A percentile compares a stretch with the other conserved stretches of the same genome.
Evolutionary conservation across 176 grass and related monocot genomes (phyloP).

Genomic region (Metroxylon sagu): DNA sequence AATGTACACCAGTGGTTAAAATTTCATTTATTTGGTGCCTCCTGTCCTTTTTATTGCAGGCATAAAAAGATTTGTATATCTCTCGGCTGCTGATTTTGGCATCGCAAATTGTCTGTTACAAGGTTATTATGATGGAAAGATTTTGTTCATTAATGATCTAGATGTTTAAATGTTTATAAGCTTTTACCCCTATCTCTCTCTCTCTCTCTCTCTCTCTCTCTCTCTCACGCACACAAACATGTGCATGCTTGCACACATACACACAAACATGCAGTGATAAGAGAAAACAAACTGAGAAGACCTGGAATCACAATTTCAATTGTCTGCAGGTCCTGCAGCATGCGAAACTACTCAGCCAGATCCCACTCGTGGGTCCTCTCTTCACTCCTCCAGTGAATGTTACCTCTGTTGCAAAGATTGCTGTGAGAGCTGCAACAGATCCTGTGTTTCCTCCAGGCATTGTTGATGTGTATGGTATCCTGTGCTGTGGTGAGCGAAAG

Average conservation of each 20-base stretch:
- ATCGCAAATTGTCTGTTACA: slow-evolving; percentile 61
- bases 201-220: too few species aligned
- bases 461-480: slow-evolving; percentile 68
- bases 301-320: too few species aligned
- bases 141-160: slow-evolving; percentile 10
- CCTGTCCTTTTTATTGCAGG: slow-evolving; percentile 30
- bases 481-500: slow-evolving; percentile 60
- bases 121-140: slow-evolving; percentile 96
- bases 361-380: slow-evolving; percentile 65
- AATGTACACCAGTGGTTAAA: neutral
- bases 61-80: slow-evolving; percentile 87
- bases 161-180: too few species aligned
- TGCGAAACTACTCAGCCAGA: slow-evolving; percentile 48
- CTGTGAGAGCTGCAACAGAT: slow-evolving; percentile 70
- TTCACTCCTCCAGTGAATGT: slow-evolving; percentile 73
- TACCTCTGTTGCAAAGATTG: slow-evolving; percentile 52
- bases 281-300: too few species aligned
- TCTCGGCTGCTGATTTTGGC: slow-evolving; percentile 92
- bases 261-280: too few species aligned
- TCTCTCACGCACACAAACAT: too few species aligned
- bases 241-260: too few species aligned
- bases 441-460: slow-evolving; percentile 86
- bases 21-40: neutral
- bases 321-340: slow-evolving; percentile 51
- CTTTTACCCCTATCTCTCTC: neutral